A percentile compares a stretch with the other conserved stretches of the same genome.
Conservation (phyloP, 257 asterid species). For the Solanum appendiculatum region DNA sequence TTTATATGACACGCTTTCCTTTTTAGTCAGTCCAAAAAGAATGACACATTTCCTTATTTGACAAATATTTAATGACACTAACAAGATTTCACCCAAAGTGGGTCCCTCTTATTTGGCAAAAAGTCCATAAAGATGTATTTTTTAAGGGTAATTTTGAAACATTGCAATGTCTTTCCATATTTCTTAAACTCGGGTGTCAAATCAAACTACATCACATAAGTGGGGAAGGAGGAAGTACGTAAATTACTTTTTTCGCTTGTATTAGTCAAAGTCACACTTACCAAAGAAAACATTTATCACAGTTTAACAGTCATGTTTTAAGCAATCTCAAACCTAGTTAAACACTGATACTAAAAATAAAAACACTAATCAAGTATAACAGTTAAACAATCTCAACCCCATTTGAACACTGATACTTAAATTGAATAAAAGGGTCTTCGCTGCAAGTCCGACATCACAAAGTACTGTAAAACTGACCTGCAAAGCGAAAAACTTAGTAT, state of each 20-base stretch:
- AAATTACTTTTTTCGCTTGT: background rate
- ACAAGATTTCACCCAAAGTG: background rate
- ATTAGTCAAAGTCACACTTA: background rate
- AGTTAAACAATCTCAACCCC: background rate
- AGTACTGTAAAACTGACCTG: conserved; percentile 48
- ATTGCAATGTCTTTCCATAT: background rate
- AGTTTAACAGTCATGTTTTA: background rate
- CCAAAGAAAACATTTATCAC: background rate
- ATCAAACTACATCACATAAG: background rate
- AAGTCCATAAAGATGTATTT: background rate
- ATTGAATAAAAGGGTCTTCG: background rate
- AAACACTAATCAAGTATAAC: background rate
- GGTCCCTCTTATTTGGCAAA: background rate
- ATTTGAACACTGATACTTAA: background rate
- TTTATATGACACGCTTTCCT: background rate
- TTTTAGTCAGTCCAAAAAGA: background rate
- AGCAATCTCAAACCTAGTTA: background rate
- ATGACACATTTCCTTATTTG: background rate
- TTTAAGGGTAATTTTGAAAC: background rate
- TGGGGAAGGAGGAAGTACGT: background rate
- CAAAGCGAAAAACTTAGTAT: conserved; percentile 85
- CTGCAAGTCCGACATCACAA: background rate
- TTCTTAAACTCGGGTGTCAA: background rate
- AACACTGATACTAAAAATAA: background rate
- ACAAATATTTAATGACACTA: background rate